Evolutionary conservation across 1,139 yeast species (phyloP).

Genomic region (Suhomyces guaymorum): DNA sequence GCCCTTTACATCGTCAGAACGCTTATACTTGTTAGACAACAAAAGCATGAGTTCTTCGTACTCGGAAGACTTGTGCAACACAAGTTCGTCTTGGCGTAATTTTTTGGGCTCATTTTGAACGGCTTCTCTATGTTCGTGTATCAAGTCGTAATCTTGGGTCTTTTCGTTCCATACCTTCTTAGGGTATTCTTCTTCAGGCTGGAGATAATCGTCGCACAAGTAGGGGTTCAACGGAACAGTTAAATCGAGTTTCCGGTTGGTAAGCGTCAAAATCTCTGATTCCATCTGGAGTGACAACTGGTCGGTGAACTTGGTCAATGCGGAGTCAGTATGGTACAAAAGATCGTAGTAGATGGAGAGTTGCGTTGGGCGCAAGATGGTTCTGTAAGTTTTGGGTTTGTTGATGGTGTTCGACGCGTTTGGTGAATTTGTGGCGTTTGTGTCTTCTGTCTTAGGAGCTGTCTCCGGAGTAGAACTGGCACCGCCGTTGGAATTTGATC

Average conservation of each 20-base stretch:
- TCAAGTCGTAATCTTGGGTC: constrained; percentile 33
- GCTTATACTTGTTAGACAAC: constrained; percentile 43
- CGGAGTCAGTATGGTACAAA: constrained; percentile 76
- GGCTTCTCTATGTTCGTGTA: constrained; percentile 48
- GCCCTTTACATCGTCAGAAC: constrained; percentile 40
- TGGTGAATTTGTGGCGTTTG: constrained; percentile 6
- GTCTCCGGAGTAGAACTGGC: constrained; percentile 4
- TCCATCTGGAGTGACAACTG: constrained; percentile 76
- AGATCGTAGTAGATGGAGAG: constrained; percentile 82
- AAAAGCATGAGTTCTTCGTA: constrained; percentile 85
- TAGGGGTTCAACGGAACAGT: constrained; percentile 74
- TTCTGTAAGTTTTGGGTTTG: constrained; percentile 70
- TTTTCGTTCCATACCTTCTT: constrained; percentile 42
- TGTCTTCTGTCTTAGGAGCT: constrained; percentile 7
- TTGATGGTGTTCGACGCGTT: constrained; percentile 14
- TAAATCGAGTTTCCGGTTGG: constrained; percentile 74
- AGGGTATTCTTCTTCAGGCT: constrained; percentile 52
- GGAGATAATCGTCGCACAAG: constrained; percentile 44
- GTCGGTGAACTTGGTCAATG: constrained; percentile 76
- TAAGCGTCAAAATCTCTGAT: constrained; percentile 74
- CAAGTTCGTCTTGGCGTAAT: constrained; percentile 47
- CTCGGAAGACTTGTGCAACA: constrained; percentile 73
- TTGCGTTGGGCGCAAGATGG: constrained; percentile 78
- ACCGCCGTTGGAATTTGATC: constrained; percentile 4
- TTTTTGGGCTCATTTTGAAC: constrained; percentile 45